Evolutionary conservation across 768 basidiomycete species (phyloP).

Genomic region (Russula sp.): DNA sequence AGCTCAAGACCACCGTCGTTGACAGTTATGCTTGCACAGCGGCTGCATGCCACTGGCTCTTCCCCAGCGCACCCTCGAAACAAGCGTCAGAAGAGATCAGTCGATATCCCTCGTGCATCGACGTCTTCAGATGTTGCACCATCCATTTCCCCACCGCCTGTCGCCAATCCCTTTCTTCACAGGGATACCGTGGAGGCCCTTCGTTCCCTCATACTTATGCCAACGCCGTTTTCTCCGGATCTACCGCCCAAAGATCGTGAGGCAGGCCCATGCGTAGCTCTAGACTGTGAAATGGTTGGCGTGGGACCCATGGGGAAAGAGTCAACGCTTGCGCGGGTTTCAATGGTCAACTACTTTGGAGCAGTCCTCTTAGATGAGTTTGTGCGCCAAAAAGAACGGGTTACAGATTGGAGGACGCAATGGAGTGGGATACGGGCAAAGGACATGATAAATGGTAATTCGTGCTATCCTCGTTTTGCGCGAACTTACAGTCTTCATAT

Average conservation of each 20-base stretch:
- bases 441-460: constrained; percentile 64
- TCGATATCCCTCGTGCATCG: neutral
- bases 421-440: constrained; percentile 74
- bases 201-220: constrained; percentile 23
- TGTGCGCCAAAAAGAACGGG: constrained; percentile 77
- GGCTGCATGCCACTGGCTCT: neutral
- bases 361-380: constrained; percentile 74
- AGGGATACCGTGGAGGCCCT: constrained; percentile 4
- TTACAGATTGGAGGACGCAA: constrained; percentile 89
- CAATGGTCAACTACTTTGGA: constrained; percentile 85
- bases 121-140: neutral
- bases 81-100: neutral
- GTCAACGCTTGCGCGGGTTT: constrained; percentile 82
- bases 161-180: neutral
- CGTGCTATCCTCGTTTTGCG: neutral
- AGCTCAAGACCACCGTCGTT: neutral
- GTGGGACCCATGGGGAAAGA: constrained; percentile 79
- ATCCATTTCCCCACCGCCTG: neutral
- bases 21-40: constrained; percentile 1
- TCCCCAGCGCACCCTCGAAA: neutral
- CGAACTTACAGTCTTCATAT: neutral
- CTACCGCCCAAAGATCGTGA: constrained; percentile 16
- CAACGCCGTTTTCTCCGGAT: constrained; percentile 24
- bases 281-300: constrained; percentile 99
- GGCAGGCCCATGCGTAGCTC: constrained; percentile 66